These are phyloP conservation scores for Moesziomyces sp. DNA, from an alignment of 1,284 basidiomycete species.

Conservation along the genomic window DNA sequence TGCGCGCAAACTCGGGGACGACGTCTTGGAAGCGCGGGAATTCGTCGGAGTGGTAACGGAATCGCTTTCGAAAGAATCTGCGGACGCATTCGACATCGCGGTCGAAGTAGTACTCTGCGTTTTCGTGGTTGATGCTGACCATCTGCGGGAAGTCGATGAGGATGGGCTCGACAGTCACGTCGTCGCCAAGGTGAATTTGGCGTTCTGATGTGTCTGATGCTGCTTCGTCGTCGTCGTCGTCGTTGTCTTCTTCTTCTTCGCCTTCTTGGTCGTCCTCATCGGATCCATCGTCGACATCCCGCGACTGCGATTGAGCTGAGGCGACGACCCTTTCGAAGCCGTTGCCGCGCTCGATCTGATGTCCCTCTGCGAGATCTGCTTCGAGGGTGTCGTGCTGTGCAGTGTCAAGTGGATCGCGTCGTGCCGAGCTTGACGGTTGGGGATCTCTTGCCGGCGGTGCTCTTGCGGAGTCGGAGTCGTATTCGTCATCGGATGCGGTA, in stretches of 20 bases:
- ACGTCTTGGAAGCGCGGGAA: conserved; percentile 74
- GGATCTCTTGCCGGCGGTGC: conserved; percentile 13
- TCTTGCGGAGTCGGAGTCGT: conserved; percentile 26
- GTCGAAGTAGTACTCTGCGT: conserved; percentile 99
- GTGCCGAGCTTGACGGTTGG: conserved; percentile 5
- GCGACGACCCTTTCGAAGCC: conserved; percentile 58
- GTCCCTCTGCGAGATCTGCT: conserved; percentile 22
- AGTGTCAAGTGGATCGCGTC: background rate
- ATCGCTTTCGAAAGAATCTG: conserved; percentile 89
- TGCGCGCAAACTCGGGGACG: conserved; percentile 34
- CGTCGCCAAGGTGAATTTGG: conserved; percentile 81
- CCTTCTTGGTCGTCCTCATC: conserved; percentile 24
- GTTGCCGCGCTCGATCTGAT: conserved; percentile 54
- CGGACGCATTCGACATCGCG: conserved; percentile 97
- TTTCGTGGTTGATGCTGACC: conserved; percentile 95
- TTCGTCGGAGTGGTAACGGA: conserved; percentile 88
- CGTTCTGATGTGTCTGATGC: conserved; percentile 70
- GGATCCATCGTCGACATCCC: conserved; percentile 17
- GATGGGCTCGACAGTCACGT: conserved; percentile 79
- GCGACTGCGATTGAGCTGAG: conserved; percentile 14
- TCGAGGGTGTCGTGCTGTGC: conserved; percentile 6
- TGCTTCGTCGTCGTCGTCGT: conserved; percentile 76
- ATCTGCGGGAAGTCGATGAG: conserved; percentile 99
- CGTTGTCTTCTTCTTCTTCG: conserved; percentile 66
- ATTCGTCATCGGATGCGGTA: conserved; percentile 22